Percentiles rank a stretch among this genome's conserved stretches.
Conservation (phyloP, 176 grass and related monocot species). For the Oryza australiensis region DNA sequence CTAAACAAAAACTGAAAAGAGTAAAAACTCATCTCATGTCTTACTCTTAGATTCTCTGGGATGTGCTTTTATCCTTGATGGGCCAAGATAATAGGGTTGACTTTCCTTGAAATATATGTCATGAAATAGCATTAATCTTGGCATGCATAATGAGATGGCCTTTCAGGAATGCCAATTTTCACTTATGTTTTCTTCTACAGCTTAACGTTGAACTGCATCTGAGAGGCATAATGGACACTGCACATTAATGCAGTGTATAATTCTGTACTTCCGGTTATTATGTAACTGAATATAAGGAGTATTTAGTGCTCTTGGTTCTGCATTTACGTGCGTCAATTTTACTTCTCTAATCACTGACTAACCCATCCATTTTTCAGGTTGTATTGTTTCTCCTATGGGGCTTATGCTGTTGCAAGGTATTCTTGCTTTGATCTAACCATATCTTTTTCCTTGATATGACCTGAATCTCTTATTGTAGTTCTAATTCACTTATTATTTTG, state of each 20-base stretch:
- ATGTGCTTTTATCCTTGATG: background rate
- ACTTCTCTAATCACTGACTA: background rate
- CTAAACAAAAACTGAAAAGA: background rate
- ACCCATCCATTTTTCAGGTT: conserved; percentile 49
- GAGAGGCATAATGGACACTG: background rate
- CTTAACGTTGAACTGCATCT: background rate
- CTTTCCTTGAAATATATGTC: background rate
- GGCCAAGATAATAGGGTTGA: background rate
- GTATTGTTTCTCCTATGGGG: conserved; percentile 92
- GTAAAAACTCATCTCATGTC: background rate
- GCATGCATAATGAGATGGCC: background rate
- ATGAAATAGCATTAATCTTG: background rate
- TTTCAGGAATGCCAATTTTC: background rate
- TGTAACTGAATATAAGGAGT: background rate
- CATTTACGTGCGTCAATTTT: background rate
- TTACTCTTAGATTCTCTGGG: background rate
- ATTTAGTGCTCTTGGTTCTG: background rate
- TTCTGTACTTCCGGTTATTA: background rate
- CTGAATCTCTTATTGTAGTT: background rate
- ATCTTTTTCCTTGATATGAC: background rate
- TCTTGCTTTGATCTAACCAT: conserved; percentile 13
- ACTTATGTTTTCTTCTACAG: background rate
- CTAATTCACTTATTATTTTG: conserved; percentile 18
- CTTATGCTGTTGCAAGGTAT: conserved; percentile 90
- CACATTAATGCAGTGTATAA: background rate